A percentile compares a stretch with the other conserved stretches of the same genome.
Conservation (phyloP, 352 stramenopile species). For the Phytophthora pisi region DNA sequence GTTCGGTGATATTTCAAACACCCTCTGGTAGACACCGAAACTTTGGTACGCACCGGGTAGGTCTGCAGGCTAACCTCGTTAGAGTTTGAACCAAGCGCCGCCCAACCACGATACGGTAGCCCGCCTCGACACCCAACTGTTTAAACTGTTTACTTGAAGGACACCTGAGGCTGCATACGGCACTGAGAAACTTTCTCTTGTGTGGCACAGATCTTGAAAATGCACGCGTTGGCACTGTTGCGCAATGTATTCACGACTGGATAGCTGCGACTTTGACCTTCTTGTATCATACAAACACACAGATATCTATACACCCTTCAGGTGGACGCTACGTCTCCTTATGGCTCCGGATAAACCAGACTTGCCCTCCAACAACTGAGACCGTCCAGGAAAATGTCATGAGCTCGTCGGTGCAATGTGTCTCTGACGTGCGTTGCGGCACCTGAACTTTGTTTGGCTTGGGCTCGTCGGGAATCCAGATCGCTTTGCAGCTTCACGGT, state of each 20-base stretch:
- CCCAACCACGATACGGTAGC: too few species aligned
- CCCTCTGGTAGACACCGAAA: not conserved
- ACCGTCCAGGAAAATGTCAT: not conserved
- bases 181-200: not conserved
- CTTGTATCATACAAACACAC: conserved; percentile 2
- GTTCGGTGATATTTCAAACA: not conserved
- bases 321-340: conserved; percentile 1
- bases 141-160: not conserved
- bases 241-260: not conserved
- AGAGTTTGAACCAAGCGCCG: too few species aligned
- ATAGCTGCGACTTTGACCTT: not conserved
- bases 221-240: not conserved
- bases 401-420: not conserved
- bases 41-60: not conserved
- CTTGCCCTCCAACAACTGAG: not conserved
- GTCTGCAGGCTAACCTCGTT: too few species aligned
- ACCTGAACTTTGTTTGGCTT: not conserved
- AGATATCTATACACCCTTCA: not conserved
- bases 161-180: not conserved
- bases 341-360: not conserved
- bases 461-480: too few species aligned
- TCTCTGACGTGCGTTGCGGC: not conserved
- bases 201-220: not conserved
- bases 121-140: too few species aligned
- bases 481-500: not conserved